Conservation (phyloP, 305 asterid genomes). For the Rubia tinctorum region DNA sequence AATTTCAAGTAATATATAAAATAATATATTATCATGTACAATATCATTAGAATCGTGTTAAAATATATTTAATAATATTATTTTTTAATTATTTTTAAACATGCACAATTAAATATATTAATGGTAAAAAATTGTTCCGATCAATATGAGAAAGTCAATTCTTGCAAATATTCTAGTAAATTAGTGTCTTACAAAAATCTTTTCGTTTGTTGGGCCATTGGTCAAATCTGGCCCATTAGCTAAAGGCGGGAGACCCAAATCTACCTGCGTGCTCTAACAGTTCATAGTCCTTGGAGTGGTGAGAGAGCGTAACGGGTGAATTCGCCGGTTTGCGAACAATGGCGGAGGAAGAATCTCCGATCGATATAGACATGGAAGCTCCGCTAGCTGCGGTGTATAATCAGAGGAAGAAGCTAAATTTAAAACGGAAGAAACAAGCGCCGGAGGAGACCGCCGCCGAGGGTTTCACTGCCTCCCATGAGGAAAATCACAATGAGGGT, state of each 20-base stretch:
- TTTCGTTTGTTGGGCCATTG: not conserved
- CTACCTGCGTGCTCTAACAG: not conserved
- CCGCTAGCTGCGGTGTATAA: slow-evolving; percentile 1
- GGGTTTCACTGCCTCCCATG: slow-evolving; percentile 3
- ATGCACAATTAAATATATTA: too few relatives aligned
- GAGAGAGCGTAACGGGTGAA: not conserved
- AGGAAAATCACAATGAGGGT: slow-evolving; percentile 2
- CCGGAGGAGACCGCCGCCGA: slow-evolving; percentile 10
- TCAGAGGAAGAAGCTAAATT: slow-evolving; percentile 14
- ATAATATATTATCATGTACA: too few relatives aligned
- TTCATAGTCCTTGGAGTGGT: not conserved
- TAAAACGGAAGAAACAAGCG: slow-evolving; percentile 6
- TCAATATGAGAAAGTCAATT: too few relatives aligned
- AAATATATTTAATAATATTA: too few relatives aligned
- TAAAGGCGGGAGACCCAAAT: slow-evolving; percentile 3
- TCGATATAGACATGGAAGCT: slow-evolving; percentile 8
- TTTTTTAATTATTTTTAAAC: too few relatives aligned
- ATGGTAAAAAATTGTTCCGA: too few relatives aligned
- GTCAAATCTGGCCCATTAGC: not conserved
- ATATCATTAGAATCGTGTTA: too few relatives aligned
- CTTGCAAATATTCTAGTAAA: too few relatives aligned
- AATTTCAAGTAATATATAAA: too few relatives aligned
- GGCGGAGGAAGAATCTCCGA: slow-evolving; percentile 9
- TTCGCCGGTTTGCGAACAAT: not conserved
- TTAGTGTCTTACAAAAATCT: too few relatives aligned